These are phyloP conservation scores for Entomortierella parvispora DNA, from an alignment of 192 early-diverging fungal genomes.

Conservation along the genomic window DNA sequence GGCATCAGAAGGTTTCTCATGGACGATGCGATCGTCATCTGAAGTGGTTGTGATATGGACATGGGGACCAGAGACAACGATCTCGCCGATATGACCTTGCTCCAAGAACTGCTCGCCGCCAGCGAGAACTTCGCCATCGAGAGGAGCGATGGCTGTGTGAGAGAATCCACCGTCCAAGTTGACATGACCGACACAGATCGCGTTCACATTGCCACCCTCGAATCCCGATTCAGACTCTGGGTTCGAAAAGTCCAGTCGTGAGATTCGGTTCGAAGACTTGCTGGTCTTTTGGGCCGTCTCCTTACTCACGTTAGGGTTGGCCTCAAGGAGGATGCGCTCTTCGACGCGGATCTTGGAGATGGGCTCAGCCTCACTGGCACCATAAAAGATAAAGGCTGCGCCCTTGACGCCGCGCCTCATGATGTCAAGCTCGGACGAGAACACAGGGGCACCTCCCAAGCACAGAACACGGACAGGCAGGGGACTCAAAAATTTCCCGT, in stretches of 20 bases:
- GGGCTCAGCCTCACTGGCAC: conserved; percentile 48
- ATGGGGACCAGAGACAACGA: conserved; percentile 48
- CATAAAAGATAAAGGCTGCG: conserved; percentile 45
- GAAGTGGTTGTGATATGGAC: conserved; percentile 51
- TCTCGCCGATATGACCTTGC: conserved; percentile 42
- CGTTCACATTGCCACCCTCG: conserved; percentile 45
- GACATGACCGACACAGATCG: conserved; percentile 47
- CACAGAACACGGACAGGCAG: conserved; percentile 43
- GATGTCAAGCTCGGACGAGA: conserved; percentile 47
- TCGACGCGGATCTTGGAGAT: conserved; percentile 50
- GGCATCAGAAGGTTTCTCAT: conserved; percentile 17
- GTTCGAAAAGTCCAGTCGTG: conserved; percentile 5
- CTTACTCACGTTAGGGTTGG: conserved; percentile 5
- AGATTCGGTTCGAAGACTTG: conserved; percentile 25
- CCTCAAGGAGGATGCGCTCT: conserved; percentile 41
- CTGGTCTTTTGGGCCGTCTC: conserved; percentile 1
- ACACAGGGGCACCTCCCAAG: conserved; percentile 44
- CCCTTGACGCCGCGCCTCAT: conserved; percentile 44
- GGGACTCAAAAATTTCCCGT: conserved; percentile 37
- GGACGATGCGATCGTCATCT: conserved; percentile 45
- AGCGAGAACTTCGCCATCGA: conserved; percentile 21
- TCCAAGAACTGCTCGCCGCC: conserved; percentile 33
- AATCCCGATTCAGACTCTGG: conserved; percentile 28
- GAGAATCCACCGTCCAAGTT: conserved; percentile 43
- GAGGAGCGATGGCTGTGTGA: conserved; percentile 31